Evolutionary conservation across 805 yeast species (phyloP).

Genomic region (Candida incommunis): DNA sequence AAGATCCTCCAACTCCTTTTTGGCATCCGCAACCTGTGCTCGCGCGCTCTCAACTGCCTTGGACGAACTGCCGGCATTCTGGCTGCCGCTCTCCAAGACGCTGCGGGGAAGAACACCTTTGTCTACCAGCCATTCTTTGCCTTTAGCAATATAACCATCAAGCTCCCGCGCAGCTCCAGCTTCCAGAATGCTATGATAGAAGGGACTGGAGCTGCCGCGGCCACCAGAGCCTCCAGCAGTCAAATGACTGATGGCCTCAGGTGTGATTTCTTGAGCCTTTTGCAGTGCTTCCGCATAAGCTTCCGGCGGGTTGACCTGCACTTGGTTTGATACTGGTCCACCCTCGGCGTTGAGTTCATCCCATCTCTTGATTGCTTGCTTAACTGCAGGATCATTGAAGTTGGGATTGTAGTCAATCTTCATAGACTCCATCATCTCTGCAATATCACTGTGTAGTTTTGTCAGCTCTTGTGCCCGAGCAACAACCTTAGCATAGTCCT

Average conservation of each 20-base stretch:
- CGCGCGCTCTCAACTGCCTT: constrained; percentile 3
- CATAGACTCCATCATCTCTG: constrained; percentile 32
- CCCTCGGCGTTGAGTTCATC: constrained; percentile 12
- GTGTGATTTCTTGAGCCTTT: constrained; percentile 5
- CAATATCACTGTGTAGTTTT: constrained; percentile 8
- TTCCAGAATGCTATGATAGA: neutral
- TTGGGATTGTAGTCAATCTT: constrained; percentile 58
- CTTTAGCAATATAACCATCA: neutral
- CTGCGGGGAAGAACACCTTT: constrained; percentile 1
- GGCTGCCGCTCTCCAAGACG: neutral
- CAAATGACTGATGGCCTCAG: constrained; percentile 4
- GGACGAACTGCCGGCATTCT: neutral
- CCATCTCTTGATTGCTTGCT: constrained; percentile 42
- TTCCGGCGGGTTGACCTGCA: neutral
- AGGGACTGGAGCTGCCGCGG: neutral
- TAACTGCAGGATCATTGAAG: constrained; percentile 78
- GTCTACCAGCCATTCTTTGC: constrained; percentile 2
- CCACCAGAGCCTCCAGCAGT: constrained; percentile 4
- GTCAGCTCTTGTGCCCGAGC: constrained; percentile 3
- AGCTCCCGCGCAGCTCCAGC: neutral
- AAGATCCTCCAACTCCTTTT: constrained; percentile 8
- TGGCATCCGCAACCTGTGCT: constrained; percentile 6
- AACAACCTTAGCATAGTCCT: constrained; percentile 3
- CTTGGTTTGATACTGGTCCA: neutral
- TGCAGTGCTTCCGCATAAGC: constrained; percentile 3